Conservation (phyloP, 2,329 filamentous ascomycete genomes). For the Fonsecaea pugnacius region DNA sequence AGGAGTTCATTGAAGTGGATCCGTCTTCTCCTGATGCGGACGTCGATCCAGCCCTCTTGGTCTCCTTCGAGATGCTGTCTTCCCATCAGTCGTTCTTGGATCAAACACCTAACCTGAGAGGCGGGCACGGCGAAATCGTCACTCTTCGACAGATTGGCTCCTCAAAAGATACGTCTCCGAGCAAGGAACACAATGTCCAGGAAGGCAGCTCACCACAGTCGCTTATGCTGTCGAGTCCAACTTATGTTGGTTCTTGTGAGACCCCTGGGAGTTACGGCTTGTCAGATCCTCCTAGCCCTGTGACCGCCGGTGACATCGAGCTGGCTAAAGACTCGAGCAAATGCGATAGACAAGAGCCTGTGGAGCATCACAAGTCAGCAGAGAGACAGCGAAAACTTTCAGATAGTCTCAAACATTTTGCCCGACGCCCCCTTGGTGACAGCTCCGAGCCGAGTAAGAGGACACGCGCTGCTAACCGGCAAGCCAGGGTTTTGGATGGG, state of each 20-base stretch:
- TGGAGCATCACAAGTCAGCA: constrained; percentile 18
- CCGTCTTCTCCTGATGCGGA: constrained; percentile 9
- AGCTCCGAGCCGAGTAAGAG: constrained; percentile 23
- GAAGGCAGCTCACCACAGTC: constrained; percentile 1
- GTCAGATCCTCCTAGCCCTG: background rate
- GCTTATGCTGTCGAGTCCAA: background rate
- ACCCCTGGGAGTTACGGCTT: background rate
- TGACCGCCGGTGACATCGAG: background rate
- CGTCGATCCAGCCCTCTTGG: constrained; percentile 24
- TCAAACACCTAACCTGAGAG: constrained; percentile 17
- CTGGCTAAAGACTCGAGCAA: background rate
- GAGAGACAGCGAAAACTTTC: constrained; percentile 12
- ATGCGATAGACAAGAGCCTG: constrained; percentile 5
- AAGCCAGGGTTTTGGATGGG: constrained; percentile 35
- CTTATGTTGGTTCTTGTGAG: constrained; percentile 4
- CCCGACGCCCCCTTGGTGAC: constrained; percentile 17
- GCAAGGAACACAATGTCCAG: background rate
- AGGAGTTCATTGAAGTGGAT: constrained; percentile 18
- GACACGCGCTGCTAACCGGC: constrained; percentile 29
- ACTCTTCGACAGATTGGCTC: constrained; percentile 18
- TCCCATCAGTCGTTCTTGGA: background rate
- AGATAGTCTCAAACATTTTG: constrained; percentile 18
- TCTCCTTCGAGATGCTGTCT: constrained; percentile 24
- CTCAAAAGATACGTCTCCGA: background rate
- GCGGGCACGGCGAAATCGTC: constrained; percentile 19